Evolutionary conservation across 306 rosid species (phyloP).

Genomic region (Spatholobus suberectus): DNA sequence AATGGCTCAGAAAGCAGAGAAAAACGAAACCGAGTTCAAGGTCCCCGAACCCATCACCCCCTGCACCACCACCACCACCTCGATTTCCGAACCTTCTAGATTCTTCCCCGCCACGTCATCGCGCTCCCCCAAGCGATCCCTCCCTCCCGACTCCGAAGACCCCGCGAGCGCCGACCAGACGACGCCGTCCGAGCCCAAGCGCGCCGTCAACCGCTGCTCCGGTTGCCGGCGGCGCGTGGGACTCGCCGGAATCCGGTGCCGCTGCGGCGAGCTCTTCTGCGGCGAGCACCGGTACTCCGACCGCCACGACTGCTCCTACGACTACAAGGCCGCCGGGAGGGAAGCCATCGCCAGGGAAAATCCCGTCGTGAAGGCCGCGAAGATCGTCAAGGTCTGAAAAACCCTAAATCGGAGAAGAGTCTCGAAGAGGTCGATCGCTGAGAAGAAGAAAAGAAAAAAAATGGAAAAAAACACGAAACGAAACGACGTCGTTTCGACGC

Average conservation of each 20-base stretch:
- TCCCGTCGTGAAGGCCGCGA: constrained; percentile 86
- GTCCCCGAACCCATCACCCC: constrained; percentile 75
- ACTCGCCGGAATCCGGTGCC: constrained; percentile 87
- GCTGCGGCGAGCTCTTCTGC: constrained; percentile 95
- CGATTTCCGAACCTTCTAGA: constrained; percentile 45
- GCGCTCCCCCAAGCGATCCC: constrained; percentile 52
- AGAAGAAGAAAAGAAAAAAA: too few species aligned
- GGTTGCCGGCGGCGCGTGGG: constrained; percentile 87
- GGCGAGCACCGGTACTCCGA: constrained; percentile 91
- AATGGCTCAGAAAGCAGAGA: constrained; percentile 82
- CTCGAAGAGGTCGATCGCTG: background rate
- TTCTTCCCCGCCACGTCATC: constrained; percentile 55
- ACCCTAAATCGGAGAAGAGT: background rate
- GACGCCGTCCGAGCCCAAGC: constrained; percentile 49
- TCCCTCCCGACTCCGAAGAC: constrained; percentile 30
- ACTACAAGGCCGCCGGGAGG: constrained; percentile 87
- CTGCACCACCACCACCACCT: constrained; percentile 53
- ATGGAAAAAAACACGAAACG: background rate
- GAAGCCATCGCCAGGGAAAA: constrained; percentile 93
- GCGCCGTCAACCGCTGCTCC: constrained; percentile 80
- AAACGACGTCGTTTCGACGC: constrained; percentile 14
- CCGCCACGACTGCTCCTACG: constrained; percentile 93
- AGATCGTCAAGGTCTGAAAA: constrained; percentile 84
- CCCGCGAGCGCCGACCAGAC: background rate
- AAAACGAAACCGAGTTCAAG: constrained; percentile 88